These are phyloP conservation scores for Mycena latifolia DNA, from an alignment of 768 basidiomycete species.

Conservation along the genomic window DNA sequence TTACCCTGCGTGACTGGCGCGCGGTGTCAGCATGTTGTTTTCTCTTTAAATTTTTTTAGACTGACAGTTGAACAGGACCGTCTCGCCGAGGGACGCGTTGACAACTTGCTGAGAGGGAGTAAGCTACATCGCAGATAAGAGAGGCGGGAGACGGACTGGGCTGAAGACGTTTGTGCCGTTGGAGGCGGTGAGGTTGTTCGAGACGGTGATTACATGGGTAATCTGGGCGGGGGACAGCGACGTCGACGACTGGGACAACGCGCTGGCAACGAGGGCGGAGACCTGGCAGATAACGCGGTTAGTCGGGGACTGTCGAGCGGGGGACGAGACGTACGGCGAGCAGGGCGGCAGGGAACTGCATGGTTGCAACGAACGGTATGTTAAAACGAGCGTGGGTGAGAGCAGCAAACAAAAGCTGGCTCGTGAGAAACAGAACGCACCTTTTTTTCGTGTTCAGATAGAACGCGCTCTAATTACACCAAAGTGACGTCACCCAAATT, in stretches of 20 bases:
- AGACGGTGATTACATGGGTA: slow-evolving; percentile 32
- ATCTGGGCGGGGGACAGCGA: slow-evolving; percentile 15
- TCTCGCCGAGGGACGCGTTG: slow-evolving; percentile 59
- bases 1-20: slow-evolving; percentile 66
- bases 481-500: too few relatives aligned
- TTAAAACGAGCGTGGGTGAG: slow-evolving; percentile 13
- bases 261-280: slow-evolving; percentile 12
- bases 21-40: too few relatives aligned
- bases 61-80: slow-evolving; percentile 64
- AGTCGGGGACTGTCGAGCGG: not conserved
- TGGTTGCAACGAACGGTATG: slow-evolving; percentile 10
- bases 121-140: not conserved
- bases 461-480: too few relatives aligned
- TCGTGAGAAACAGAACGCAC: too few relatives aligned
- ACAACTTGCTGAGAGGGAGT: slow-evolving; percentile 44
- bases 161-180: slow-evolving; percentile 31
- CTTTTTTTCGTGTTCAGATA: too few relatives aligned
- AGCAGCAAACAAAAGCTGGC: not conserved
- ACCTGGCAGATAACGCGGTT: not conserved
- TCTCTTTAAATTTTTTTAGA: too few relatives aligned
- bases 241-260: slow-evolving; percentile 28
- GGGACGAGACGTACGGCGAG: slow-evolving; percentile 1
- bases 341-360: slow-evolving; percentile 4
- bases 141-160: slow-evolving; percentile 11
- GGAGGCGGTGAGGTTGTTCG: slow-evolving; percentile 31